Evolutionary conservation across 2,329 filamentous ascomycete species (phyloP), one percentile per base, ranked within the genome.

Genomic region (Epichloe typhina): DNA sequence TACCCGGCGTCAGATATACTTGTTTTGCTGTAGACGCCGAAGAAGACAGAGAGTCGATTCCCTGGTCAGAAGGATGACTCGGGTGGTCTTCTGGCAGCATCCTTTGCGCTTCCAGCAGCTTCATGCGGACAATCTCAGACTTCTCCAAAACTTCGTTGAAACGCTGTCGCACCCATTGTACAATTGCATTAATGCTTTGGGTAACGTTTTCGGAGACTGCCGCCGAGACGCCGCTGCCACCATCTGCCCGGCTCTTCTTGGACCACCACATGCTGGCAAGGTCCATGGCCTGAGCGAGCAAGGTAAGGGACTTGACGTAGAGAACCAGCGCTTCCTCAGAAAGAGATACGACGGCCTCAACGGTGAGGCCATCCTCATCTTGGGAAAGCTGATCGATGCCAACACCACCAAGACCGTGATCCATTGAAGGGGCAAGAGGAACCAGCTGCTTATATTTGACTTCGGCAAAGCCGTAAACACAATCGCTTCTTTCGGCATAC

Each of bases 121-220:
- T 94, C 45, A 90, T 74, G 45, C 88, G 86, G n/a, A 95, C 89
- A 56, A 96, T 78, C 62, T 97, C 91, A 1, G 90, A 90, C 71
- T 98, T 98, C 68, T 96, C 90, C 54, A 97, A 72, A 39, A 95
- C 93, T 64, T 97, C 93, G 63, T 98, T 98, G 75, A 98, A 98
- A 5, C 91, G 86, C 57, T 77, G 79, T 36, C 93, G 86, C 50
- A 95, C 84, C 93, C 91, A 98, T 65, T 96, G 91, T 0, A 98
- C 93, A 8, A 94, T 88, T 40, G 84, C 86, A 62, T 95, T 96
- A 66, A 98, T 88, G 46, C 89, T 82, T 46, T 80, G 76, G 2
- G 79, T 77, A 12, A 81, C 67, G 13, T 76, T 72, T 49, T 79
- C 75, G 64, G 59, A 66, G 11, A 65, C 61, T 2, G 62, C 67